Conservation (phyloP, 2,329 filamentous ascomycete genomes). For the Fusarium sp. region DNA sequence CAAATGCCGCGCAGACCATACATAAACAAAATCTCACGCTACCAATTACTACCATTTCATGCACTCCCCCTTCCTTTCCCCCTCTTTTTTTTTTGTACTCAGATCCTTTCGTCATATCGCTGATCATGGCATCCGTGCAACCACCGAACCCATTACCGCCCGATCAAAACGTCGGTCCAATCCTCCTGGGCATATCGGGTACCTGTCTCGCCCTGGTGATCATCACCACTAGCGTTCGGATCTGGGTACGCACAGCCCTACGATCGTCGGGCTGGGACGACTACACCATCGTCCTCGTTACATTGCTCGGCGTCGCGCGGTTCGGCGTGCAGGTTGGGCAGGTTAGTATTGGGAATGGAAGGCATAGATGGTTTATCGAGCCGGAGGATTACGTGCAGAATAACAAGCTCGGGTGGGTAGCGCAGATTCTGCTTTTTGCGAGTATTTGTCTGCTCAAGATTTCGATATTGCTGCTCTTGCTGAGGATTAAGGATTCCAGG, state of each 20-base stretch:
- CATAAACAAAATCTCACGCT: not conserved
- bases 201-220: constrained; percentile 47
- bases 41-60: not conserved
- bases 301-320: constrained; percentile 46
- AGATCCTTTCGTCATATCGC: not conserved
- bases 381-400: constrained; percentile 47
- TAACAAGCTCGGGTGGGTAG: constrained; percentile 53
- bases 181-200: constrained; percentile 47
- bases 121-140: constrained; percentile 22
- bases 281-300: constrained; percentile 48
- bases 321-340: constrained; percentile 49
- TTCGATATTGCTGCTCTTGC: constrained; percentile 54
- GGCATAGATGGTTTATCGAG: constrained; percentile 51
- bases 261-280: constrained; percentile 52
- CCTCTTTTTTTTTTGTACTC: not conserved
- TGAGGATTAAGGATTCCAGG: constrained; percentile 53
- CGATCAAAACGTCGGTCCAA: constrained; percentile 48
- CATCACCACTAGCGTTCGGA: constrained; percentile 46
- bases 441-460: constrained; percentile 54
- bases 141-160: constrained; percentile 48
- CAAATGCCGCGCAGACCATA: not conserved
- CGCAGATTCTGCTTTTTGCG: constrained; percentile 54
- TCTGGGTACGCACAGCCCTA: constrained; percentile 46
- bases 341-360: constrained; percentile 50
- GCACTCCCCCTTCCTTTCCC: not conserved